A percentile compares a stretch with the other conserved stretches of the same genome.
phyloP scores from a whole-genome alignment of 768 basidiomycete genomes.

The Lentinula sp. region DNA sequence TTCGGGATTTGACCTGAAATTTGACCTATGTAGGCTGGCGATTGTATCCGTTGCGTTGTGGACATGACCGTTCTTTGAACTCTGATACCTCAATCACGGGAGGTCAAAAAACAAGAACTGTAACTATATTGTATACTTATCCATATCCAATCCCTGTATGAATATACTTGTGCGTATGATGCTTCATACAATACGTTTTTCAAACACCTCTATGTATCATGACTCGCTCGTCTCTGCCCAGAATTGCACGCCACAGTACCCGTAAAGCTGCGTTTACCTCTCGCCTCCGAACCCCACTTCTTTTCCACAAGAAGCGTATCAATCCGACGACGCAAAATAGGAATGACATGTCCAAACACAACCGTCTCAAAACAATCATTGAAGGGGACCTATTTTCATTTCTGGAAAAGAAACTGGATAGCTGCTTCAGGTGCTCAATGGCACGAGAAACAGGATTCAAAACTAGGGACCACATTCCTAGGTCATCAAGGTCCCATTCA shows the following conservation, averaged over 20 bases:
- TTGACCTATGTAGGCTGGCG: constrained; percentile 47
- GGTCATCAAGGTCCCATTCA: constrained; percentile 70
- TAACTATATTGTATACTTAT: constrained; percentile 5
- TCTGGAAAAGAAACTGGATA: constrained; percentile 53
- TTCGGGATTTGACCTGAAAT: not conserved
- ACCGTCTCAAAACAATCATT: constrained; percentile 60
- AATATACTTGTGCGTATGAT: not conserved
- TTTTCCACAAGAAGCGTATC: constrained; percentile 55
- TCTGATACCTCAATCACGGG: constrained; percentile 17
- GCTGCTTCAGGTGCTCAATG: constrained; percentile 38
- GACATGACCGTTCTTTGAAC: constrained; percentile 53
- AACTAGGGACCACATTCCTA: constrained; percentile 79
- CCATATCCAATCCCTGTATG: not conserved
- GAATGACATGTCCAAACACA: constrained; percentile 77
- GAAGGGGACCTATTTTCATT: constrained; percentile 61
- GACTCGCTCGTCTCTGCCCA: constrained; percentile 44
- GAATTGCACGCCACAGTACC: constrained; percentile 64
- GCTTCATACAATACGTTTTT: not conserved
- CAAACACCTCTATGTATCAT: constrained; percentile 37
- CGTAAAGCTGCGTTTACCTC: constrained; percentile 63
- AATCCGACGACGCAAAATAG: constrained; percentile 57
- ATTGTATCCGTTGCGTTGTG: constrained; percentile 94
- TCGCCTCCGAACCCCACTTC: constrained; percentile 59
- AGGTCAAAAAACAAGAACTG: not conserved
- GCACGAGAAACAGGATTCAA: constrained; percentile 57